Evolutionary conservation across 139 green algal genomes (phyloP), one percentile per base, ranked within the genome.

Genomic region (Coelastrella sp.): DNA sequence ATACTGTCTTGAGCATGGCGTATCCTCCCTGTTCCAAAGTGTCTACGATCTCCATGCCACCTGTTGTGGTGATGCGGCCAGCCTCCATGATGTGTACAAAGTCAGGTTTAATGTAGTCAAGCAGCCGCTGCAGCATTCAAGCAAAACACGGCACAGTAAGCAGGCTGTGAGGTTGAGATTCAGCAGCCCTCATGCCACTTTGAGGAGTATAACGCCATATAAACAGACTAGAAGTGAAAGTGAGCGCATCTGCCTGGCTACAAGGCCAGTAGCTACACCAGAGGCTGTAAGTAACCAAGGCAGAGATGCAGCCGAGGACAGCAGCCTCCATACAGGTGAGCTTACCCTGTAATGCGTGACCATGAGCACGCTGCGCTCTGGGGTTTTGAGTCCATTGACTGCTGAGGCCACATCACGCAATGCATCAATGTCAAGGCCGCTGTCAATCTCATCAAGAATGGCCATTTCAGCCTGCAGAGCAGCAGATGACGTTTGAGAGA

Each of bases 291-390:
- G 15, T 17, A 78, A 27, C 72, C 20, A 78, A 25, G 9, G 20
- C 20, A 81, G 8, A 14, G 15, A 81, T 11, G n/a, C 74, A 81
- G 74, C 74, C 15, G 74, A 57, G 19, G 63, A 49, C 35, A 49
- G 35, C 35, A 49, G 35, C 35, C 35, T 49, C 35, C 35, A 49
- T 49, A 49, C 35, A 49, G 63, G 12, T 35, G 14, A 35, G 70
- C 89, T 61, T 74, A 96, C 96, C 95, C 99, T 98, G 94, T 99
- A 99, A 93, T 99, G 98, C 1, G 98, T 99, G 78, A 99, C 98
- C 96, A 99, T 97, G 17, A 99, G 92, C 24, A 99, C 94, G 35
- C 94, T 95, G 22, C 94, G 97, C 25, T 97, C 91, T 49, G 91
- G 89, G 19, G 68, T 92, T 73, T 92, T 95, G 27, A 96, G 85